A percentile compares a stretch with the other conserved stretches of the same genome.
Evolutionary conservation across 2,329 filamentous ascomycete species (phyloP).

Genomic region (Aaosphaeria arxii): DNA sequence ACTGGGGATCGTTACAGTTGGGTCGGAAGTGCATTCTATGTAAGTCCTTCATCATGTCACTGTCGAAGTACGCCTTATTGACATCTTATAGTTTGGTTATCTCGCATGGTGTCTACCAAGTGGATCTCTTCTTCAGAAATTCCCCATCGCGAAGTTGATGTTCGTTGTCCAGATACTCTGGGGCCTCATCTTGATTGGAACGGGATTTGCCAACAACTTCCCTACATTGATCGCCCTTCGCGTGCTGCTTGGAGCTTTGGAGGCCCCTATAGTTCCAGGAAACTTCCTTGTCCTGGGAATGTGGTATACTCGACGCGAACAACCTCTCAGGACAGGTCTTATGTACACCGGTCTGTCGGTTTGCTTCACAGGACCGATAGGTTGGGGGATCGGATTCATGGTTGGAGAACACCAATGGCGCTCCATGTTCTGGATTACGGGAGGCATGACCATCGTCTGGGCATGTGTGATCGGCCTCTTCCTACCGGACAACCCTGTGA

Average conservation of each 20-base stretch:
- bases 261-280: constrained; percentile 51
- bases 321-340: constrained; percentile 25
- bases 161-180: constrained; percentile 10
- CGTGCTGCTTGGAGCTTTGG: constrained; percentile 54
- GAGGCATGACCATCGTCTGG: constrained; percentile 26
- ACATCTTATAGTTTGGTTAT: constrained; percentile 15
- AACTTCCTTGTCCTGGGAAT: constrained; percentile 35
- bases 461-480: constrained; percentile 34
- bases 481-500: constrained; percentile 39
- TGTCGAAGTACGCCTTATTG: neutral
- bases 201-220: constrained; percentile 13
- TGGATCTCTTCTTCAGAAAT: constrained; percentile 12
- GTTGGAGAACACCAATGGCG: constrained; percentile 33
- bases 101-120: constrained; percentile 17
- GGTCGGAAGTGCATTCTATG: constrained; percentile 18
- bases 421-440: constrained; percentile 38
- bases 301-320: constrained; percentile 32
- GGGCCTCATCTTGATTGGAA: constrained; percentile 14
- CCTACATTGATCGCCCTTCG: constrained; percentile 50
- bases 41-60: neutral
- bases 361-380: constrained; percentile 34
- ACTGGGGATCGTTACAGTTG: constrained; percentile 20
- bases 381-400: constrained; percentile 23
- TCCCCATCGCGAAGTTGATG: constrained; percentile 18
- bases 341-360: constrained; percentile 32